phyloP scores from a whole-genome alignment of 2,329 filamentous ascomycete genomes.

The Lecanicillium sp. region DNA sequence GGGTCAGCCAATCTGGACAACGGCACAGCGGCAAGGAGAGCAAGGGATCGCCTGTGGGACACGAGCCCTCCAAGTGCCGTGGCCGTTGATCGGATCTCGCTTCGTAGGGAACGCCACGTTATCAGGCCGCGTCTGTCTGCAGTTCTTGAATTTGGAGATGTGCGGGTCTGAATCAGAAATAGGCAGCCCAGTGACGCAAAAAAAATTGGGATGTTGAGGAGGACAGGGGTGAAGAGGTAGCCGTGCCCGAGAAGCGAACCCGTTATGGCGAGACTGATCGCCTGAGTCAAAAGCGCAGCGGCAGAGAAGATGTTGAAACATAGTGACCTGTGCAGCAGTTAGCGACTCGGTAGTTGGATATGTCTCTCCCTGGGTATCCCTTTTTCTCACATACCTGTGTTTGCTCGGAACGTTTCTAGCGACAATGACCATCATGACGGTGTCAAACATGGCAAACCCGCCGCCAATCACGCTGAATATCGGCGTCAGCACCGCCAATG shows the following conservation, averaged over 20 bases:
- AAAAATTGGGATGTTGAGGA: neutral
- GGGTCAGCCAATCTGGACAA: neutral
- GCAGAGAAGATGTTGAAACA: neutral
- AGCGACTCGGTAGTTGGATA: neutral
- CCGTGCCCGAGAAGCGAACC: neutral
- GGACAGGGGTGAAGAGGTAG: neutral
- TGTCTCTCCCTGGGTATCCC: neutral
- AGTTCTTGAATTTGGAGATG: neutral
- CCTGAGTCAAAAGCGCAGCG: neutral
- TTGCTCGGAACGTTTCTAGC: neutral
- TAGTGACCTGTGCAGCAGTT: neutral
- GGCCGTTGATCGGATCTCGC: neutral
- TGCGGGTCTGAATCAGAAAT: neutral
- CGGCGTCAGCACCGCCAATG: neutral
- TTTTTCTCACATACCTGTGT: neutral
- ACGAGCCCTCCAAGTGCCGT: neutral
- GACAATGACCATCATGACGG: neutral
- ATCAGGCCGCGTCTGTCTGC: neutral
- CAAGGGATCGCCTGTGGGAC: neutral
- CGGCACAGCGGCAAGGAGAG: neutral
- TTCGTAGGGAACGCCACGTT: neutral
- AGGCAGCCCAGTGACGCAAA: neutral
- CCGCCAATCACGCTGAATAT: slow-evolving; percentile 1
- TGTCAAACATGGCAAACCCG: slow-evolving; percentile 1
- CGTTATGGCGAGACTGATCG: neutral